Evolutionary conservation across 1,284 basidiomycete species (phyloP).

Genomic region (Tilletia indica): DNA sequence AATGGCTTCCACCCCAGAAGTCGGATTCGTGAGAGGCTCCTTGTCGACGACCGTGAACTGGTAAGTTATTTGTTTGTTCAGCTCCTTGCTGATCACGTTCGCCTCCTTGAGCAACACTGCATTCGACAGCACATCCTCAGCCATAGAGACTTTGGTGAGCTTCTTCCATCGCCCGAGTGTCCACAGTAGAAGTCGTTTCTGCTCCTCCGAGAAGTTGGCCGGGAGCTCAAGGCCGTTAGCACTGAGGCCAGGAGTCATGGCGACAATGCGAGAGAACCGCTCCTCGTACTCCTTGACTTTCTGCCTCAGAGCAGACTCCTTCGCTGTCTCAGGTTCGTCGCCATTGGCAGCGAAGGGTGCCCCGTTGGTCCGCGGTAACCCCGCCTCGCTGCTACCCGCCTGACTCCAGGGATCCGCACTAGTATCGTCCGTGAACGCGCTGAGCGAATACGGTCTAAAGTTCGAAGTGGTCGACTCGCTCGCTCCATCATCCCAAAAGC

Average conservation of each 20-base stretch:
- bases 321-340: conserved; percentile 21
- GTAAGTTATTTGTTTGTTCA: conserved; percentile 79
- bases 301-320: conserved; percentile 36
- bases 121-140: conserved; percentile 78
- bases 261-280: conserved; percentile 32
- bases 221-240: conserved; percentile 18
- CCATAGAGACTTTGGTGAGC: conserved; percentile 65
- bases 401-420: conserved; percentile 48
- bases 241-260: conserved; percentile 20
- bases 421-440: conserved; percentile 49
- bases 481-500: conserved; percentile 43
- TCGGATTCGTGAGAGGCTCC: conserved; percentile 73
- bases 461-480: conserved; percentile 41
- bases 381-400: conserved; percentile 36
- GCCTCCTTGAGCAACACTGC: conserved; percentile 90
- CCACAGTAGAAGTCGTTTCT: conserved; percentile 59
- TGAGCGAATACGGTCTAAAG: conserved; percentile 42
- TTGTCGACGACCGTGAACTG: conserved; percentile 87
- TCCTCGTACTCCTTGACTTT: conserved; percentile 51
- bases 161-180: conserved; percentile 80
- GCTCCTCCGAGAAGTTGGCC: conserved; percentile 30
- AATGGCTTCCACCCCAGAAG: conserved; percentile 75
- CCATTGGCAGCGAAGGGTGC: conserved; percentile 22
- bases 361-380: conserved; percentile 27
- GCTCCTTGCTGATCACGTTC: conserved; percentile 63